phyloP scores from a whole-genome alignment of 163 green algal species.

The Scenedesmus sp. region DNA sequence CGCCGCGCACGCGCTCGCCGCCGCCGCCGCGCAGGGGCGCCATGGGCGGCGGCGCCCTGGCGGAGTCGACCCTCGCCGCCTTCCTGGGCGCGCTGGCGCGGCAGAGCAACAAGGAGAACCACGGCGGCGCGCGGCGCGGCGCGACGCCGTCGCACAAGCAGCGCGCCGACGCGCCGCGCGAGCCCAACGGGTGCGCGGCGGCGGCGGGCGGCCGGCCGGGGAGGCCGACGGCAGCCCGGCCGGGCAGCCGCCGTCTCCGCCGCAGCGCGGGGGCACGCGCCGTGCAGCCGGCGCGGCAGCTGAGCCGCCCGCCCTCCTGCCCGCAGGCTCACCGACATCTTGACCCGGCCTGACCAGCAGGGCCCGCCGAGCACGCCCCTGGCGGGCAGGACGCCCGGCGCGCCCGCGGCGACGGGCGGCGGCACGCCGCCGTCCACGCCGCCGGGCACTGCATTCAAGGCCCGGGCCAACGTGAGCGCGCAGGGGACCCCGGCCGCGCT shows the following conservation, averaged over 20 bases:
- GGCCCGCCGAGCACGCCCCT: constrained; percentile 22
- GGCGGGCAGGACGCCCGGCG: constrained; percentile 5
- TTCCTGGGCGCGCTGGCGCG: constrained; percentile 6
- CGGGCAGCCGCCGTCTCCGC: not conserved
- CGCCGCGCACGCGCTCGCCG: not conserved
- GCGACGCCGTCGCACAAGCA: constrained; percentile 18
- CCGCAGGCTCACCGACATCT: no score
- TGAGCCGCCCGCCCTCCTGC: no score
- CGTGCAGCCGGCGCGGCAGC: not conserved
- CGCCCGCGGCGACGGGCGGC: not conserved
- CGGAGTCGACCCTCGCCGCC: not conserved
- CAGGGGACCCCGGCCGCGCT: no score
- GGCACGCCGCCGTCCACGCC: constrained; percentile 37
- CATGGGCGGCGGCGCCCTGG: constrained; percentile 12
- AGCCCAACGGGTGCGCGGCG: not conserved
- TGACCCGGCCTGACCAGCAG: constrained; percentile 28
- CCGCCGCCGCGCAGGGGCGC: not conserved
- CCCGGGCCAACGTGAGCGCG: constrained; percentile 37
- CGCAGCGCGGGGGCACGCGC: not conserved
- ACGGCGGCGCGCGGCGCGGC: not conserved
- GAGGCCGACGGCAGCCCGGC: not conserved
- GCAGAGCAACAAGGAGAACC: constrained; percentile 35
- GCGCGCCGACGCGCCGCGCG: no score
- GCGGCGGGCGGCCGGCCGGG: not conserved
- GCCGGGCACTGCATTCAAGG: constrained; percentile 44